phyloP scores from a whole-genome alignment of 108 stramenopile species.

The Stephanodiscus minutulus region DNA sequence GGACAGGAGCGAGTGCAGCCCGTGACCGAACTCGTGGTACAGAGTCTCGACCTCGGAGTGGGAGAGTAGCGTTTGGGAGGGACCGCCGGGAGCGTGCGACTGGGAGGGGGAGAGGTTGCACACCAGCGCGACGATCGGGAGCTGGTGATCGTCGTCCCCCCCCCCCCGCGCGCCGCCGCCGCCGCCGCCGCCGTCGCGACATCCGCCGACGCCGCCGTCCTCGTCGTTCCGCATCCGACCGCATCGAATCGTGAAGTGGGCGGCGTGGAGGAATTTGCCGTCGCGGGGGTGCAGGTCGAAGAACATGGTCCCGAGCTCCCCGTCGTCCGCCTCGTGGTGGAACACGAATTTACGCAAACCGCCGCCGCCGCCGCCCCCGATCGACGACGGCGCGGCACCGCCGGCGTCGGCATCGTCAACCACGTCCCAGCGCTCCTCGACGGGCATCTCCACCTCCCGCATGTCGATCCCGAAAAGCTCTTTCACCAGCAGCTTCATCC shows the following conservation, averaged over 20 bases:
- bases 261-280: slow-evolving; percentile 93
- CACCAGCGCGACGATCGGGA: slow-evolving; percentile 90
- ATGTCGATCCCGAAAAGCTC: slow-evolving; percentile 83
- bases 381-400: background rate
- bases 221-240: slow-evolving; percentile 65
- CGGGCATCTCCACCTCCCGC: slow-evolving; percentile 61
- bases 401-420: background rate
- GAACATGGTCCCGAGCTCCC: slow-evolving; percentile 91
- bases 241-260: slow-evolving; percentile 97
- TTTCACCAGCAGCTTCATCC: slow-evolving; percentile 65
- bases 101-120: slow-evolving; percentile 76
- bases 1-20: slow-evolving; percentile 91
- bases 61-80: slow-evolving; percentile 54
- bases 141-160: slow-evolving; percentile 61
- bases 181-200: background rate
- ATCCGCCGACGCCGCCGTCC: background rate
- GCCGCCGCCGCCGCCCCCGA: background rate
- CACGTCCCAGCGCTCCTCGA: slow-evolving; percentile 80
- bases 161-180: background rate
- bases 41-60: slow-evolving; percentile 96
- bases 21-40: slow-evolving; percentile 98
- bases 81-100: slow-evolving; percentile 16
- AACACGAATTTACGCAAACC: slow-evolving; percentile 77
- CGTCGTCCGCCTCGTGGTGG: slow-evolving; percentile 47
- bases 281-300: slow-evolving; percentile 90